These are phyloP conservation scores for Murraya paniculata DNA, from an alignment of 345 rosid species.

Conservation along the genomic window DNA sequence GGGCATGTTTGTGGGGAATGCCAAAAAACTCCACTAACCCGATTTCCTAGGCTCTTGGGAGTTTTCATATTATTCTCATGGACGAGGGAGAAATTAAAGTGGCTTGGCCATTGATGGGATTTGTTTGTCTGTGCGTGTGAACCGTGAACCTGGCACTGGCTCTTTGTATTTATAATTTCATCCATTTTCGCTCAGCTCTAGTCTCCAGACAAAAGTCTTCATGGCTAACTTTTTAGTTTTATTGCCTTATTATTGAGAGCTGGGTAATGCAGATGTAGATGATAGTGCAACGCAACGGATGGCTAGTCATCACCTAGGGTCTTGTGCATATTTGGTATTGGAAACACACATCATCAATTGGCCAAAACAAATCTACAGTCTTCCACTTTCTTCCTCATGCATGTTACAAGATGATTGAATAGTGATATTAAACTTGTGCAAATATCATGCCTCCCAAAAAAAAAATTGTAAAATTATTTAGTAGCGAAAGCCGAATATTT, in stretches of 20 bases:
- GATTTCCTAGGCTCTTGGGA: conserved; percentile 61
- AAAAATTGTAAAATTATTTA: too few species aligned
- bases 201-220: conserved; percentile 27
- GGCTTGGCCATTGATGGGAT: conserved; percentile 29
- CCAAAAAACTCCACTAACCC: conserved; percentile 64
- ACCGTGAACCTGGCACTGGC: conserved; percentile 24
- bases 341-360: conserved; percentile 11
- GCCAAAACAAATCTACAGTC: background rate
- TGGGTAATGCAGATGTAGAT: background rate
- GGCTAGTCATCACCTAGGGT: conserved; percentile 23
- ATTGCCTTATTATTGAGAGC: conserved; percentile 47
- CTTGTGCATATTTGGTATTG: conserved; percentile 19
- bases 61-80: conserved; percentile 42
- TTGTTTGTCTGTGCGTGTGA: conserved; percentile 35
- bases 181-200: conserved; percentile 22
- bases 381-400: background rate
- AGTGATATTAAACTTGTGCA: background rate
- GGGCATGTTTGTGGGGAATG: conserved; percentile 64
- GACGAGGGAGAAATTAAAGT: conserved; percentile 19
- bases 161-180: background rate
- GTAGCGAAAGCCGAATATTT: too few species aligned
- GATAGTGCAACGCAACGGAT: conserved; percentile 3
- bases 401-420: conserved; percentile 6
- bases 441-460: too few species aligned
- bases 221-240: conserved; percentile 46